A percentile compares a stretch with the other conserved stretches of the same genome.
Evolutionary conservation across 306 rosid genomes (phyloP).

Genomic region (Cucurbita argyrosperma): DNA sequence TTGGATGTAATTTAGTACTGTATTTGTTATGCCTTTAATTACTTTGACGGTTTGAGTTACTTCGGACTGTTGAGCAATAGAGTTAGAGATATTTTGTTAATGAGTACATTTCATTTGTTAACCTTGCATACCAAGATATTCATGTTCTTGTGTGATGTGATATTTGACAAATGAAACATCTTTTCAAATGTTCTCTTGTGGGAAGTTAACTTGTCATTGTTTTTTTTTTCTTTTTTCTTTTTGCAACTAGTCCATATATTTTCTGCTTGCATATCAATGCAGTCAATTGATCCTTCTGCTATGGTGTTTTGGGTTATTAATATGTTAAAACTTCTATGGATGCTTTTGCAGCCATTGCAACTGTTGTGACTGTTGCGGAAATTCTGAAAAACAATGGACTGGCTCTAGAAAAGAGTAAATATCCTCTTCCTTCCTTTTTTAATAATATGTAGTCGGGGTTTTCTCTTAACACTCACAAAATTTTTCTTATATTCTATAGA

Average conservation of each 20-base stretch:
- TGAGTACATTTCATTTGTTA: background rate
- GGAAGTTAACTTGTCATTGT: background rate
- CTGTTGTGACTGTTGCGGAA: constrained; percentile 50
- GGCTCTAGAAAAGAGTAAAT: constrained; percentile 48
- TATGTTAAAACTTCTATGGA: background rate
- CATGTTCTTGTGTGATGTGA: background rate
- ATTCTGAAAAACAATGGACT: constrained; percentile 51
- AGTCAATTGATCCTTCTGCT: background rate
- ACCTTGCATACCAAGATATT: background rate
- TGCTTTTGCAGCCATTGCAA: constrained; percentile 37
- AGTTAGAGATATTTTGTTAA: background rate
- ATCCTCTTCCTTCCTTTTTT: background rate
- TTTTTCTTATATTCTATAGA: constrained; percentile 14
- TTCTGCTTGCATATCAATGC: background rate
- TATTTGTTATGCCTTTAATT: background rate
- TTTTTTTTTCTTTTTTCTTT: background rate
- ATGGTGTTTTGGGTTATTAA: background rate
- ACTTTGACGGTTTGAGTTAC: background rate
- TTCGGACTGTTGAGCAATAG: background rate
- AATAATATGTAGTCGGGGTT: background rate
- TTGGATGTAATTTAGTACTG: background rate
- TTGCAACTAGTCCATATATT: background rate
- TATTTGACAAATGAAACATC: background rate
- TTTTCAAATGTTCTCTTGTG: background rate
- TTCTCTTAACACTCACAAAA: background rate